Base-by-base conservation (phyloP, 345 rosid species). In the Cardamine resedifolia region DNA sequence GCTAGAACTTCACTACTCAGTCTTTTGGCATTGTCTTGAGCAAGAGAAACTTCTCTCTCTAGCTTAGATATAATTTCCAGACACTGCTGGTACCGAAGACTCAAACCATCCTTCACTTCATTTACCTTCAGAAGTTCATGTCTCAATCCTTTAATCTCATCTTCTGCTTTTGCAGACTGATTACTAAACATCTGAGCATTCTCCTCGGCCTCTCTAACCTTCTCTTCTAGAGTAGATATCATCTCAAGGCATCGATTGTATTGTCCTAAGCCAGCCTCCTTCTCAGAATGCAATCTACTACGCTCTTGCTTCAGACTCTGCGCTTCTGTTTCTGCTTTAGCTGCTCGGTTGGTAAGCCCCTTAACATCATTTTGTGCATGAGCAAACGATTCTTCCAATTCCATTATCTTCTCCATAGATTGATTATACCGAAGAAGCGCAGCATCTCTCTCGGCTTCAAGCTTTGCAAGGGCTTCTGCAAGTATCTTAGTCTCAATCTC, bases 401-500 rank as follows among this genome's bases (percentile, higher is more conserved):
- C 70, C n/a, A 87, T 67, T 70, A 92, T 84, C 78, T 79, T 86
- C 64, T 89, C 83, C 84, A 86, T 52, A 59, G 88, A 83, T 67
- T 82, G 85, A 76, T 88, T 86, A 75, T 81, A 87, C 60, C 77
- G 87, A 80, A 83, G 83, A 84, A 86, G 84, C 43, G 76, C 79
- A 27, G 82, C 86, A 78, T 96, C 96, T 52, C 83, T 86, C 83
- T 90, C 96, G n/a, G 83, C 77, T 80, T 90, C 88, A 66, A 87
- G 72, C 67, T 84, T 84, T 23, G 77, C 68, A 18, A 90, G 87
- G 52, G 88, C 64, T 77, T 88, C 94, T 76, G 88, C 83, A 77
- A 91, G 80, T 76, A 83, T 74, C 78, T 81, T 83, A 48, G 83
- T 84, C 80, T 95, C 96, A 41, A 82, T 83, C 77, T 90, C 96